Base-by-base conservation (phyloP, 169 alveolate genomes). In the Miamiensis avidus region DNA sequence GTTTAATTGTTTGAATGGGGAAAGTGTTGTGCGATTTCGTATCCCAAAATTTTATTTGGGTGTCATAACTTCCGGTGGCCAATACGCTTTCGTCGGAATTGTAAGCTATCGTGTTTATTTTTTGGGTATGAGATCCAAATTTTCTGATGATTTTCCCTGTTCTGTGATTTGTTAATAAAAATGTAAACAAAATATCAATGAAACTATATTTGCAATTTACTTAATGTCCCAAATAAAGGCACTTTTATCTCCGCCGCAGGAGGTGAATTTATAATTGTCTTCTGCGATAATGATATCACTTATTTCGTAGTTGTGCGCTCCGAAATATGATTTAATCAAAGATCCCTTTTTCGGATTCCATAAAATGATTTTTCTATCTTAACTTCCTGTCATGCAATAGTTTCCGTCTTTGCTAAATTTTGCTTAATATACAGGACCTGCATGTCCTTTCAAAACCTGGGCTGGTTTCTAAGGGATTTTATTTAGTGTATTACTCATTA, bases 181-280 rank as follows among this genome's bases (percentile, higher is more conserved):
- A 11, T 49, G 4, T 49, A 49, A 49, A 49, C 4, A 49, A 49
- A 11, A 49, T 49, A 11, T 11, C 4, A 49, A 49, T 49, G 4
- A 49, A 49, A 49, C 69, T 49, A 49, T 49, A 49, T 20, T 11
- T 49, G 20, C 20, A 49, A 49, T 11, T 49, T 49, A 49, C 69
- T 49, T 49, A 11, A 49, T 74, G 65, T 79, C 84, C 84, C 84
- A 79, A 0, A 79, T n/a, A 31, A 79, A 79, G 27, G 76, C 75
- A 28, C 26, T 25, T 29, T 79, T 79, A 79, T 79, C 84, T n/a
- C 76, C 84, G 15, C 84, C 75, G 64, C 32, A 69, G n/a, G 76
- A 49, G 76, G 64, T 20, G 29, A 79, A 79, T 29, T 64, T 79
- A 30, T 31, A 49, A 31, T 79, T 79, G 64, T 79, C 84, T 64